Base-by-base conservation (phyloP, 495 filamentous ascomycete species). In the Penicillium cataractarum region DNA sequence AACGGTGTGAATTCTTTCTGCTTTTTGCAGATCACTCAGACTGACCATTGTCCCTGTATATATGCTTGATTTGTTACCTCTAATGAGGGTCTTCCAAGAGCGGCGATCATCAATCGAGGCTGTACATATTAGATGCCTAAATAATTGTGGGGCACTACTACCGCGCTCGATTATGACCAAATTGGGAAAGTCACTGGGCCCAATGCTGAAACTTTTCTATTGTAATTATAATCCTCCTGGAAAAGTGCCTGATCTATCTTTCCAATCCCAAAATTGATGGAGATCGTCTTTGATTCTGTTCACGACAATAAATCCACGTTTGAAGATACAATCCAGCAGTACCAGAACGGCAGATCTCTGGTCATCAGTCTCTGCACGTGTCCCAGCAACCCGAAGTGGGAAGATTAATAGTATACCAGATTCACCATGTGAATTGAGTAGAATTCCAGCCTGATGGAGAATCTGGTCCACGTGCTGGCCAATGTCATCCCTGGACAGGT, bases 131-230 rank as follows among this genome's bases (percentile, higher is more conserved):
- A 29, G 49, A 31, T 51, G 49, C 24, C 49, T 51, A 31, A 21
- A 27, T 29, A 10, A 1, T n/a, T 44, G 49, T 51, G 49, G 49
- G 29, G 49, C 49, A 2, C 13, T 21, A 21, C 7, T 27, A 5
- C 17, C 26, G 10, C 49, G 49, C 26, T 51, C 49, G 49, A 51
- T 51, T 51, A 51, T 31, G 31, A 51, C 49, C 49, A 3, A 51
- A 51, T 27, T 51, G 49, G 49, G 49, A 51, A 51, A 51, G 26
- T n/a, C 3, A 13, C 49, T 17, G 17, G 49, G 24, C 29, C 31
- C 5, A 2, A 27, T 31, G 15, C 49, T 17, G 49, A 4, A 51
- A 31, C 8, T 3, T 22, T 44, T 44, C n/a, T 44, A 44, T 10
- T 44, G 7, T 19, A 31, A 44, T 10, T 44, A 6, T 19, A 31